Conservation (phyloP, 805 yeast species). For the Naumovozyma castellii region DNA sequence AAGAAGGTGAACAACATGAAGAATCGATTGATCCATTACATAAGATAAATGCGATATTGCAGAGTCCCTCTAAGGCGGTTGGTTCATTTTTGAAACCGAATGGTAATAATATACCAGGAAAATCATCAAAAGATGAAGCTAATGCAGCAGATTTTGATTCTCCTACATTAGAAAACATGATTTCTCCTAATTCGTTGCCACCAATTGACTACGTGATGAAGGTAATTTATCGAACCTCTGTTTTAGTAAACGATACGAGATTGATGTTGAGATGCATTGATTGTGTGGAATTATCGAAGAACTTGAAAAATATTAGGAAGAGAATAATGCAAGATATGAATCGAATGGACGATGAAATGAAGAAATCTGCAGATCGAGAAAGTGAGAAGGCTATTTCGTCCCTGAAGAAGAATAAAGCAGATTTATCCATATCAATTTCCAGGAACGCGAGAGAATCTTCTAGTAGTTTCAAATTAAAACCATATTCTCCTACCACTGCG, state of each 20-base stretch:
- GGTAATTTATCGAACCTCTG: slow-evolving; percentile 51
- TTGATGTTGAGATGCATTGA: slow-evolving; percentile 36
- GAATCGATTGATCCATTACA: slow-evolving; percentile 27
- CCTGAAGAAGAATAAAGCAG: background rate
- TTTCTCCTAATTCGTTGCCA: slow-evolving; percentile 45
- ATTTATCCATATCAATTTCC: background rate
- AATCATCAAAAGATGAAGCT: slow-evolving; percentile 7
- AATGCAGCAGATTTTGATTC: slow-evolving; percentile 6
- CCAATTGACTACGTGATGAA: slow-evolving; percentile 50
- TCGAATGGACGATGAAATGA: slow-evolving; percentile 4
- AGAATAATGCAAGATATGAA: slow-evolving; percentile 6
- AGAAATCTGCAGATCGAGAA: background rate
- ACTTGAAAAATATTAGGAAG: slow-evolving; percentile 15
- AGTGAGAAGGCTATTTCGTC: background rate
- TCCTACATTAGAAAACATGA: slow-evolving; percentile 49
- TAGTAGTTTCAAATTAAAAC: slow-evolving; percentile 4
- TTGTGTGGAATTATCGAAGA: slow-evolving; percentile 24
- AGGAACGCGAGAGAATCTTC: background rate
- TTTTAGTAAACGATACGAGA: slow-evolving; percentile 54
- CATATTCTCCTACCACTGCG: slow-evolving; percentile 1
- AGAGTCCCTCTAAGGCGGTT: slow-evolving; percentile 1
- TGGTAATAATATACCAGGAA: background rate
- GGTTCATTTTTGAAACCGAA: background rate
- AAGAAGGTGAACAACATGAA: slow-evolving; percentile 17
- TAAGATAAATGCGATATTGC: slow-evolving; percentile 4